Evolutionary conservation across 345 rosid genomes (phyloP).

Genomic region (Mallotus nudiflorus): DNA sequence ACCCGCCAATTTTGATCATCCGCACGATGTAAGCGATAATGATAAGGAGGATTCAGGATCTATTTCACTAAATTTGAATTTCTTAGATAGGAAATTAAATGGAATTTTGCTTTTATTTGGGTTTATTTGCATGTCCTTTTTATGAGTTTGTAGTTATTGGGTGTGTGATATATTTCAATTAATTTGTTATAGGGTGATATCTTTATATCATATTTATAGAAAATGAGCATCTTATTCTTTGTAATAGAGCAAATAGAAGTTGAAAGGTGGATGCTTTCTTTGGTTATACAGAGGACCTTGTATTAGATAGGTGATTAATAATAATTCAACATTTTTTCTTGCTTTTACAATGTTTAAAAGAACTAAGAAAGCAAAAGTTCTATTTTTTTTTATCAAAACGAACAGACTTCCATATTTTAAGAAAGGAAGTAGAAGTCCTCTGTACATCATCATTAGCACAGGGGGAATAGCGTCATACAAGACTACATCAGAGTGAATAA

Average conservation of each 20-base stretch:
- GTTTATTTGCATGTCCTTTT: slow-evolving; percentile 25
- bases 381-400: too few relatives aligned
- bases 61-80: slow-evolving; percentile 22
- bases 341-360: too few relatives aligned
- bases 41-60: slow-evolving; percentile 38
- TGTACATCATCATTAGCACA: too few relatives aligned
- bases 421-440: too few relatives aligned
- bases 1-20: slow-evolving; percentile 66
- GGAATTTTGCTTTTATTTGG: slow-evolving; percentile 34
- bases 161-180: neutral
- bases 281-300: neutral
- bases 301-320: too few relatives aligned
- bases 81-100: slow-evolving; percentile 8
- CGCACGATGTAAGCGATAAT: slow-evolving; percentile 40
- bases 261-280: neutral
- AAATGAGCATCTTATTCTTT: neutral
- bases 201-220: neutral
- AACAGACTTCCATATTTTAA: too few relatives aligned
- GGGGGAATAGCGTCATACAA: too few relatives aligned
- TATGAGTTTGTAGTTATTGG: neutral
- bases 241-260: neutral
- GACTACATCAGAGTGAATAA: too few relatives aligned
- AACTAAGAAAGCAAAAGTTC: too few relatives aligned
- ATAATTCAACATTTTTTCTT: too few relatives aligned
- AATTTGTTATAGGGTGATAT: neutral